Percentiles rank a stretch among this genome's conserved stretches.
Conservation (phyloP, 495 filamentous ascomycete genomes). For the Annulohypoxylon stygium region DNA sequence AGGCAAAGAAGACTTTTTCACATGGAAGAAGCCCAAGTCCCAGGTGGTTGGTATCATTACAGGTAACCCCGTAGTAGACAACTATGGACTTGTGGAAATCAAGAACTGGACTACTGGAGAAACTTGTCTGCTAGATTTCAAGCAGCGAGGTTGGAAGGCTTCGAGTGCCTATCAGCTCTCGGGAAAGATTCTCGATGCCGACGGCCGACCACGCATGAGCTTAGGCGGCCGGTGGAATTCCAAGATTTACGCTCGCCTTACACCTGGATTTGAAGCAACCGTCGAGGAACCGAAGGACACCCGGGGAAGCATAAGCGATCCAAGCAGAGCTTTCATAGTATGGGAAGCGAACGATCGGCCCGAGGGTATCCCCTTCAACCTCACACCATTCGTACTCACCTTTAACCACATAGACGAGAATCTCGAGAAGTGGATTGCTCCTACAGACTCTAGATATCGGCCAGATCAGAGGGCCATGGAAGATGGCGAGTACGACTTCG, state of each 20-base stretch:
- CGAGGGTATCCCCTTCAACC: constrained; percentile 90
- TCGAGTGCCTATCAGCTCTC: constrained; percentile 87
- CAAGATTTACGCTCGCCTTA: constrained; percentile 93
- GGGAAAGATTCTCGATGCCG: constrained; percentile 82
- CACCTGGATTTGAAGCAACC: constrained; percentile 86
- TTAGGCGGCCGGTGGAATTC: constrained; percentile 98
- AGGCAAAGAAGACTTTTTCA: constrained; percentile 87
- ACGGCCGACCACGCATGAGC: constrained; percentile 83
- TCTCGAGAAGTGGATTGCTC: constrained; percentile 79
- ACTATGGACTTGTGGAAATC: constrained; percentile 97
- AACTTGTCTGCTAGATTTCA: constrained; percentile 91
- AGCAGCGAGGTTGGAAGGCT: constrained; percentile 93
- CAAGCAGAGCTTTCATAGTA: constrained; percentile 83
- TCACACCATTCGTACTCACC: constrained; percentile 95
- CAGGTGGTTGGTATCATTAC: constrained; percentile 99
- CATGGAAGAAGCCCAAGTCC: constrained; percentile 98
- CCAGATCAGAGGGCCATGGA: constrained; percentile 99
- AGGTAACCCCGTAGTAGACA: constrained; percentile 95
- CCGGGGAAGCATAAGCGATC: constrained; percentile 62
- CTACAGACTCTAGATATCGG: constrained; percentile 89
- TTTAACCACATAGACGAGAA: constrained; percentile 88
- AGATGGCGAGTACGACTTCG: constrained; percentile 93
- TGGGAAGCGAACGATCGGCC: constrained; percentile 91
- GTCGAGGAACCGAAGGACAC: constrained; percentile 68
- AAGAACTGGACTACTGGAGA: constrained; percentile 97